phyloP scores from a whole-genome alignment of 352 stramenopile species.

The Phytophthora multivora region DNA sequence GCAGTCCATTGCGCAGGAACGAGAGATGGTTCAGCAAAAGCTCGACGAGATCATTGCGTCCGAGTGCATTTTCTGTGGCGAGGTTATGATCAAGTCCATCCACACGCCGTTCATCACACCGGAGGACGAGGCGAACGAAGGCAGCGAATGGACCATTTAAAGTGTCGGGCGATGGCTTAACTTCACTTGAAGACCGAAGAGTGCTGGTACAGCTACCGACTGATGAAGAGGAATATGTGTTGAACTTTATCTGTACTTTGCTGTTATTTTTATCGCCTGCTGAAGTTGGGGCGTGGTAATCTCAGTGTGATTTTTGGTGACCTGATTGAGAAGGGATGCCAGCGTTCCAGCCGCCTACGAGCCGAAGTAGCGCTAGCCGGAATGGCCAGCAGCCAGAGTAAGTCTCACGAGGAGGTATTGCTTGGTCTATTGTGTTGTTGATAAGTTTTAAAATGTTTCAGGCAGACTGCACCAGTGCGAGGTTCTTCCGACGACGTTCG shows the following conservation, averaged over 20 bases:
- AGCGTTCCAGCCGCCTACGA: not conserved
- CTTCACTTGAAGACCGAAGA: constrained; percentile 1
- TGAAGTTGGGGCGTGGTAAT: constrained; percentile 1
- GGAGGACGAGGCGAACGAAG: constrained; percentile 84
- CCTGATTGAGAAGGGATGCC: constrained; percentile 7
- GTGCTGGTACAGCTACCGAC: not conserved
- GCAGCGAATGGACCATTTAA: constrained; percentile 87
- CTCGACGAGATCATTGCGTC: constrained; percentile 94
- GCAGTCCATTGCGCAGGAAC: constrained; percentile 80
- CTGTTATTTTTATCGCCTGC: constrained; percentile 29
- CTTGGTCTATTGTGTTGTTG: not conserved
- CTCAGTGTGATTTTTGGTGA: not conserved
- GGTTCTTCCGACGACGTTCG: constrained; percentile 43
- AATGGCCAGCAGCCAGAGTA: constrained; percentile 19
- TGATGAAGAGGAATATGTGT: constrained; percentile 29
- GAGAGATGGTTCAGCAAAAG: constrained; percentile 92
- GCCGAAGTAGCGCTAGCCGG: constrained; percentile 2
- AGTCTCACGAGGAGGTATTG: not conserved
- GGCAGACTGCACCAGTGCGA: constrained; percentile 16
- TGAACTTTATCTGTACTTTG: constrained; percentile 19
- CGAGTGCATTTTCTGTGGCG: constrained; percentile 94
- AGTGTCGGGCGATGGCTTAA: not conserved
- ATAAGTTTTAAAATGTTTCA: constrained; percentile 2
- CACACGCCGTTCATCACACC: constrained; percentile 91
- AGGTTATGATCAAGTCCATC: constrained; percentile 96